Evolutionary conservation across 306 rosid species (phyloP), one percentile per base, ranked within the genome.

Genomic region (Rosa rugosa): DNA sequence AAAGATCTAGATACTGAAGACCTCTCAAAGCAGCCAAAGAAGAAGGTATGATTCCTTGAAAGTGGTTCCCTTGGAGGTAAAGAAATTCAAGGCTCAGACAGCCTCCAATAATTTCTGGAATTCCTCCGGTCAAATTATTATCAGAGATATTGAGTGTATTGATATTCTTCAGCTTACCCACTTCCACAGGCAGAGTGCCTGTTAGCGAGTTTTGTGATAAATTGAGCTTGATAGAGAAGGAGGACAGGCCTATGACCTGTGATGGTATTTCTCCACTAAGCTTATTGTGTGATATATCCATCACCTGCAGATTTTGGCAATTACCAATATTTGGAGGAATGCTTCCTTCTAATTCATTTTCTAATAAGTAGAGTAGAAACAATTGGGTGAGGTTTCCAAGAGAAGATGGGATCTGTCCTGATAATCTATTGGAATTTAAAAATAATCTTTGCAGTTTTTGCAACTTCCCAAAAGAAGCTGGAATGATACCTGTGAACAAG

Each of bases 21-120:
- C 77, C 80, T 72, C n/a, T 81, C 50, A 83, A 40, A 46, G 81
- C 69, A 73, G 79, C 81, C 59, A 85, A n/a, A 20, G 84, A 57
- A 18, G 87, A 59, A 65, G 94, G 91, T 36, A 86, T 22, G 54
- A 0, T 79, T 65, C 85, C 83, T 3, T 5, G 16, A 38, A 90
- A 81, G 11, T 25, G 76, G 44, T 83, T 87, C 0, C 77, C 83
- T 16, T 81, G 65, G 4, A 87, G 47, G 65, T 54, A 23, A 23
- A 88, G 83, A 25, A 31, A n/a, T 27, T 79, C 87, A 40, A 87
- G 47, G 17, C 54, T 63, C 46, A 12, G 20, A 56, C 88, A 87
- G 3, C 57, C 75, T 22, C 84, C 81, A 12, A 87, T 82, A 4
- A 51, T 71, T 75, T 0, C 3, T 5, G 91, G 90, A 72, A 88